Percentiles rank a stretch among this genome's conserved stretches.
Conservation (phyloP, 2,329 filamentous ascomycete species). For the Orbilia blumenaviensis region DNA sequence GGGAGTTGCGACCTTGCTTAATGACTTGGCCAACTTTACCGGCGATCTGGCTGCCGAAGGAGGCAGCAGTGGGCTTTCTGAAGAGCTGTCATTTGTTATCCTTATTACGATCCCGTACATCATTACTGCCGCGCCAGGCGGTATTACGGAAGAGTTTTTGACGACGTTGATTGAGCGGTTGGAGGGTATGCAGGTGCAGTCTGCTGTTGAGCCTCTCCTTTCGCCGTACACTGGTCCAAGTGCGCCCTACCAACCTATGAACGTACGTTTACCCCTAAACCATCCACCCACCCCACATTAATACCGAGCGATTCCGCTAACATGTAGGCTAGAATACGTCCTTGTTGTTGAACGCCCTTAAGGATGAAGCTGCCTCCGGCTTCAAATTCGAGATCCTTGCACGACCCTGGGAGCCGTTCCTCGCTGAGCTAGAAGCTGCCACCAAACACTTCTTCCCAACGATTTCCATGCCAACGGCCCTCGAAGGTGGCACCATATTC, state of each 20-base stretch:
- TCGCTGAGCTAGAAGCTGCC: slow-evolving; percentile 70
- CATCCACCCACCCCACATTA: no score
- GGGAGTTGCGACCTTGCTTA: slow-evolving; percentile 82
- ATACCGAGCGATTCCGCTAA: slow-evolving; percentile 72
- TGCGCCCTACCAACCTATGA: slow-evolving; percentile 62
- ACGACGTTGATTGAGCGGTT: slow-evolving; percentile 31
- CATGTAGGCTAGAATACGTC: slow-evolving; percentile 69
- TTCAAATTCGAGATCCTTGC: slow-evolving; percentile 63
- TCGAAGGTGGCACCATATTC: slow-evolving; percentile 74
- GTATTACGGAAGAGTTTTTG: slow-evolving; percentile 66
- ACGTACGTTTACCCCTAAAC: slow-evolving; percentile 64
- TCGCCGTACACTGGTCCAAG: slow-evolving; percentile 74
- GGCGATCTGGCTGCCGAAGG: slow-evolving; percentile 77
- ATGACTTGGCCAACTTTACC: slow-evolving; percentile 76
- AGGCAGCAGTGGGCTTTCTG: slow-evolving; percentile 48
- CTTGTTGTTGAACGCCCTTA: slow-evolving; percentile 53
- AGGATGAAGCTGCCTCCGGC: slow-evolving; percentile 60
- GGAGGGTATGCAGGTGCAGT: slow-evolving; percentile 71
- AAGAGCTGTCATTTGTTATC: slow-evolving; percentile 73
- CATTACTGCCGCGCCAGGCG: slow-evolving; percentile 75
- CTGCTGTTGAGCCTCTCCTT: slow-evolving; percentile 83
- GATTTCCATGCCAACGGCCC: slow-evolving; percentile 72
- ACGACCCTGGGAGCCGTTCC: slow-evolving; percentile 73
- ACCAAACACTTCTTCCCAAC: slow-evolving; percentile 79
- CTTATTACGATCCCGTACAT: slow-evolving; percentile 92